These are phyloP conservation scores for Corymbia calophylla DNA, from an alignment of 441 rosid genomes.

Conservation along the genomic window DNA sequence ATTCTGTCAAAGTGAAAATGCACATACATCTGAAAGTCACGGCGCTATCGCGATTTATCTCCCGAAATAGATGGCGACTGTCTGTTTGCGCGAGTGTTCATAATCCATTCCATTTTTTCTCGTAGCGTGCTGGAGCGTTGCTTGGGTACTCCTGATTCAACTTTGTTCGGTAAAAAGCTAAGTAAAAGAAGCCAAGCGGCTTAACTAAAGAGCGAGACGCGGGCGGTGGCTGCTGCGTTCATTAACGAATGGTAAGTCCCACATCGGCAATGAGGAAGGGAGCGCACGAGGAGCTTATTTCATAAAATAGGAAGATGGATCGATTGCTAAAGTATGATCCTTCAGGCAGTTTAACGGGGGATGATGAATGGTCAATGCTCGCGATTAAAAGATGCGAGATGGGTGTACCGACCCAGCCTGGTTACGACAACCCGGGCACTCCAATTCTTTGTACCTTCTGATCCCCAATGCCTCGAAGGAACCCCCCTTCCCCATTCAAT, in stretches of 20 bases:
- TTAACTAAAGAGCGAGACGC: not conserved
- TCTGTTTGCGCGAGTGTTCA: not conserved
- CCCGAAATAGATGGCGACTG: not conserved
- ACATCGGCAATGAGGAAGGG: not conserved
- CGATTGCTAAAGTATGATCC: rapidly evolving
- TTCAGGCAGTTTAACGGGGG: constrained; percentile 11
- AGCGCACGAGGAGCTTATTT: not conserved
- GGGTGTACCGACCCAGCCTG: constrained; percentile 7
- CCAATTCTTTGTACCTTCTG: constrained; percentile 1
- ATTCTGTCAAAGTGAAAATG: not conserved
- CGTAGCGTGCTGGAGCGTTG: not conserved
- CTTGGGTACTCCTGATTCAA: not conserved
- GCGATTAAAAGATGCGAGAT: not conserved
- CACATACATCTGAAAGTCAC: not conserved
- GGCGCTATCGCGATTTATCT: not conserved
- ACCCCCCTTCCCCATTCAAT: not conserved
- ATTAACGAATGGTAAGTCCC: not conserved
- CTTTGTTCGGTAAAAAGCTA: not conserved
- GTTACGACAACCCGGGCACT: constrained; percentile 11
- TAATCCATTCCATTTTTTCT: too few species aligned
- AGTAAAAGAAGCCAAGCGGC: not conserved
- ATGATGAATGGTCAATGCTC: constrained; percentile 5
- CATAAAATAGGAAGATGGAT: rapidly evolving
- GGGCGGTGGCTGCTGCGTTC: not conserved
- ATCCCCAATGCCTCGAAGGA: not conserved